phyloP scores from a whole-genome alignment of 192 early-diverging fungal species.

The Allomyces javanicus region DNA sequence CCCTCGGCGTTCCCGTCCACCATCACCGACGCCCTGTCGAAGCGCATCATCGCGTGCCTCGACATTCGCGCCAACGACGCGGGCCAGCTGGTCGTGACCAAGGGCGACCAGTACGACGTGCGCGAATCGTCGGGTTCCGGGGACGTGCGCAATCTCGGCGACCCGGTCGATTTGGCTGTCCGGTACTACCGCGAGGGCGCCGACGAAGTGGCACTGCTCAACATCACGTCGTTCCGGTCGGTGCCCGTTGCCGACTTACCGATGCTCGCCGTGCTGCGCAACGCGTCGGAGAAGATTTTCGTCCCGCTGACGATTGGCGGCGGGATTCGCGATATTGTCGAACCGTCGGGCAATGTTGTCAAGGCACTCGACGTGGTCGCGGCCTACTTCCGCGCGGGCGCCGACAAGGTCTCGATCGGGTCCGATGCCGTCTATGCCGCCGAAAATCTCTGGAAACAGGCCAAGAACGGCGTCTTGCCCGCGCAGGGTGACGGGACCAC shows the following conservation, averaged over 20 bases:
- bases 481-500: constrained; percentile 36
- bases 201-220: constrained; percentile 95
- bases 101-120: constrained; percentile 99
- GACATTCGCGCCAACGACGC: constrained; percentile 92
- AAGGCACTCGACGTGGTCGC: constrained; percentile 90
- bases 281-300: constrained; percentile 77
- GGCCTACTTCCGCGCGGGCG: constrained; percentile 95
- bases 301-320: constrained; percentile 99
- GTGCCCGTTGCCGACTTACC: constrained; percentile 73
- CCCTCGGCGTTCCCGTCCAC: constrained; percentile 4
- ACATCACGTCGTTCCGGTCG: constrained; percentile 95
- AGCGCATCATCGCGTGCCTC: constrained; percentile 89
- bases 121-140: constrained; percentile 42
- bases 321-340: constrained; percentile 79
- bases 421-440: constrained; percentile 98
- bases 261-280: constrained; percentile 83
- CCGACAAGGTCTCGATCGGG: constrained; percentile 98
- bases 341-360: constrained; percentile 48
- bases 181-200: constrained; percentile 91
- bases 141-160: constrained; percentile 85
- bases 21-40: constrained; percentile 41
- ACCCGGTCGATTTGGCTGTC: constrained; percentile 81
- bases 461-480: constrained; percentile 12
- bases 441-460: constrained; percentile 51
- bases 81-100: constrained; percentile 96